Base-by-base conservation (phyloP, 495 filamentous ascomycete genomes). In the Penicillium arizonense region DNA sequence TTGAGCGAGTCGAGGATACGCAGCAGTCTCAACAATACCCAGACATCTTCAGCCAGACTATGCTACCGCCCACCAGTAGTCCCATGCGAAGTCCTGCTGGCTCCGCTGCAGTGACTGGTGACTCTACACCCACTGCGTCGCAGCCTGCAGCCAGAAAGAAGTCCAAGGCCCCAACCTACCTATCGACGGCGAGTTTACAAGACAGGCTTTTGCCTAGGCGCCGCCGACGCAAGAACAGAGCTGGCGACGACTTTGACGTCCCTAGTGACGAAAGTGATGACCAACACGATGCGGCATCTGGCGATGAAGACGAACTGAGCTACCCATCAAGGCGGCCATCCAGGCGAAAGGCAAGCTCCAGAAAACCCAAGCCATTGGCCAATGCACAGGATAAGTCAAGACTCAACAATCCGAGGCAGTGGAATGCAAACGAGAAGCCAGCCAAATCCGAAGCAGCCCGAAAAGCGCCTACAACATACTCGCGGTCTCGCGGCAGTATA, bases 41-140 rank as follows among this genome's bases (percentile, higher is more conserved):
- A 5, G 73, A 76, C 52, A 46, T 63, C 6, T 58, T 72, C 32
- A 82, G 73, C 48, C 72, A 77, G 52, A 82, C 77, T 1, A 74
- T 81, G 77, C 75, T 70, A 33, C 77, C 75, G 4, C 82, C 82
- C 3, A 53, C 64, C 47, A 82, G 79, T 51, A 81, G 77, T 26
- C 82, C 82, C 4, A 55, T 64, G 45, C 82, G 79, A 51, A 81
- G 77, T 32, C 55, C 65, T 73, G 71, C 53, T 49, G 37, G 47
- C 12, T 59, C 63, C 13, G 37, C 35, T 20, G 33, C 53, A 28
- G 42, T 42, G 12, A 28, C 46, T 4, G 33, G 34, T 26, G 35
- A 36, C 10, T 52, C 58, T n/a, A 61, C 62, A 3, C 30, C 45
- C 5, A 68, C 34, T n/a, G 43, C 46, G 45, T 16, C n/a, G 12